Evolutionary conservation across 345 rosid species (phyloP).

Genomic region (Aquilaria yunnanensis): DNA sequence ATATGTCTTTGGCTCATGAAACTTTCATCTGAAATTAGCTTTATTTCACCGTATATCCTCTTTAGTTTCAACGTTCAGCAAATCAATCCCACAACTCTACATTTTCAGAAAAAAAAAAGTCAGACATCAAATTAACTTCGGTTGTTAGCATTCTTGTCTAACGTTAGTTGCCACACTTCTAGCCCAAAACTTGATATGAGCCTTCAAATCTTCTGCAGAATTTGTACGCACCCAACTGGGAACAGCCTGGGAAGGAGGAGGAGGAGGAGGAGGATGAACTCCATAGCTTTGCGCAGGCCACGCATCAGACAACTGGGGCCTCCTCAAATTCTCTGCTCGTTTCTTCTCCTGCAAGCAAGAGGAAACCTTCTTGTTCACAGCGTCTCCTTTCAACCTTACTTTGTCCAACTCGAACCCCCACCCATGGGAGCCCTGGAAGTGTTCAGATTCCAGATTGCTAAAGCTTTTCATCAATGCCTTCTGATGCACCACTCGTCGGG

Average conservation of each 20-base stretch:
- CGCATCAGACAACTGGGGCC: slow-evolving; percentile 32
- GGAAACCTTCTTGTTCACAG: slow-evolving; percentile 8
- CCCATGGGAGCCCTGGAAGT: slow-evolving; percentile 42
- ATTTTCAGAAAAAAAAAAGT: too few species aligned
- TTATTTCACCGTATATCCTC: too few species aligned
- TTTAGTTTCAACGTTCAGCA: too few species aligned
- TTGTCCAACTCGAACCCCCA: slow-evolving; percentile 39
- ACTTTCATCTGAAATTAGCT: too few species aligned
- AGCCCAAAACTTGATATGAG: slow-evolving; percentile 69
- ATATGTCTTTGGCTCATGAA: too few species aligned
- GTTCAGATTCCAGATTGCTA: slow-evolving; percentile 41
- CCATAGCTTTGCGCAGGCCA: slow-evolving; percentile 24
- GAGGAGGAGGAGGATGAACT: too few species aligned
- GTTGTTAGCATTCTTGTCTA: slow-evolving; percentile 36
- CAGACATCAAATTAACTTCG: too few species aligned
- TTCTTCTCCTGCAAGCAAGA: slow-evolving; percentile 34
- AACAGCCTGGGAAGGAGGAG: neutral
- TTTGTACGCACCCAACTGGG: slow-evolving; percentile 36
- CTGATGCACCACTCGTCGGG: slow-evolving; percentile 8
- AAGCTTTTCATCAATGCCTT: slow-evolving; percentile 29
- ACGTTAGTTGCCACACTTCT: slow-evolving; percentile 68
- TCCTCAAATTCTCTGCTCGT: slow-evolving; percentile 14
- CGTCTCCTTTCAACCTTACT: slow-evolving; percentile 25
- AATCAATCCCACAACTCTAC: too few species aligned
- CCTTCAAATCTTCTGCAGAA: slow-evolving; percentile 48